These are phyloP conservation scores for Lachnellula arida DNA, from an alignment of 2,329 filamentous ascomycete genomes.

Conservation along the genomic window DNA sequence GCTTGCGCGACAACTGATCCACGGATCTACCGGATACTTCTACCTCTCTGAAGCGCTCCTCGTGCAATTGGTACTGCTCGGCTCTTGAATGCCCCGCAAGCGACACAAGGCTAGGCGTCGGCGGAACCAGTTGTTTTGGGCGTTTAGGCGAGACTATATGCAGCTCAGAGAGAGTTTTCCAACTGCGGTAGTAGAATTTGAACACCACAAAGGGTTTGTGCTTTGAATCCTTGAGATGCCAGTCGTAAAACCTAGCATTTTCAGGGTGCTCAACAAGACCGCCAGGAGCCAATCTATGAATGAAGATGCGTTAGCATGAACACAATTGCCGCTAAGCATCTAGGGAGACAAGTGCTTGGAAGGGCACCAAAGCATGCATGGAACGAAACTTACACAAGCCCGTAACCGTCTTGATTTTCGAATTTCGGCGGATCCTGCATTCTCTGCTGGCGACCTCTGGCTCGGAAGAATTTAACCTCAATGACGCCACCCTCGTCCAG, in stretches of 20 bases:
- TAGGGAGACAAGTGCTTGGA: neutral
- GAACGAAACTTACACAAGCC: conserved; percentile 44
- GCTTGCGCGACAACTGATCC: neutral
- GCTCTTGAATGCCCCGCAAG: conserved; percentile 11
- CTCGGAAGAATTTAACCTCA: conserved; percentile 49
- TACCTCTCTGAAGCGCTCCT: conserved; percentile 2
- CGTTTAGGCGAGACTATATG: conserved; percentile 38
- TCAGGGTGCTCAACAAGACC: conserved; percentile 49
- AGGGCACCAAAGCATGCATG: conserved; percentile 1
- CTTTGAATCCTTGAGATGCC: conserved; percentile 46
- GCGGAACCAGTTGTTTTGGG: conserved; percentile 14
- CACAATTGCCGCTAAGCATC: neutral
- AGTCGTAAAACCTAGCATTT: conserved; percentile 48
- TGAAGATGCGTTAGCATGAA: neutral
- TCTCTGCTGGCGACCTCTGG: conserved; percentile 42
- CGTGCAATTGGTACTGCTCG: conserved; percentile 7
- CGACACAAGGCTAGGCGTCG: conserved; percentile 19
- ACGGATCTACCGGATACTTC: neutral
- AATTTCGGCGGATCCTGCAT: conserved; percentile 41
- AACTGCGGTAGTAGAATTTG: conserved; percentile 52
- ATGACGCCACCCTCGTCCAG: conserved; percentile 53
- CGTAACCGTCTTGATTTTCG: conserved; percentile 45
- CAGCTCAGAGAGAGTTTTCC: conserved; percentile 43
- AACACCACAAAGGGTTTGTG: conserved; percentile 50
- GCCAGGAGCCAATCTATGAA: conserved; percentile 44